Evolutionary conservation across 768 basidiomycete genomes (phyloP), one percentile per base, ranked within the genome.

Genomic region (Macrolepiota dolichaula): DNA sequence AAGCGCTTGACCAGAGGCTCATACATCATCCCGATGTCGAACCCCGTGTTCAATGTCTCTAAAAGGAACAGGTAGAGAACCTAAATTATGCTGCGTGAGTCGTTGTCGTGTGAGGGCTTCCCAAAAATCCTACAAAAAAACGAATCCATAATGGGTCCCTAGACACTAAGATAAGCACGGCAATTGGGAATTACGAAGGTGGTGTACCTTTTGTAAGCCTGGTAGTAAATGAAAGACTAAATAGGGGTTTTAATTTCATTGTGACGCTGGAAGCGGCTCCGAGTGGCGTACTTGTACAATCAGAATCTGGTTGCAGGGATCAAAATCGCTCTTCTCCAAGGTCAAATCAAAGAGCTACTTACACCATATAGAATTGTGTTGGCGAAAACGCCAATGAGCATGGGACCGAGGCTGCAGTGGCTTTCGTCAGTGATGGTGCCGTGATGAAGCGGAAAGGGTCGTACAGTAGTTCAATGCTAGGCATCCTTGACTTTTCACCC

Each of bases 321-420:
- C 19, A 17, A 37, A 22, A 44, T 6, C 17, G 19, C 10, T 47
- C 7, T 32, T n/a, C 37, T 19, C 13, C 22, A 24, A n/a, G 15
- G 53, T 55, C 19, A 0, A 59, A 6, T 15, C 10, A 55, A 25
- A 3, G 29, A 44, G 27, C 3, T 3, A 65, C 73, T 62, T 61
- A 80, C 80, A 62, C 80, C 80, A 61, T 77, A 81, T 27, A 81
- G 73, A 63, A 81, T 75, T 68, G 77, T 74, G 59, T 80, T 79
- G 44, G 74, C 65, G 59, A 73, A 76, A n/a, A 70, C 70, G 51
- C 78, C 79, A 52, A 79, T 70, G 40, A 79, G 72, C 76, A 81
- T 78, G 12, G 79, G 78, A 24, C 79, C 79, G 64, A 75, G 78
- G 29, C 79, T 78, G 57, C 22, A 15, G 6, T 25, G 36, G 17